Conservation (phyloP, 2,329 filamentous ascomycete species). For the Zasmidium citrigriseum region DNA sequence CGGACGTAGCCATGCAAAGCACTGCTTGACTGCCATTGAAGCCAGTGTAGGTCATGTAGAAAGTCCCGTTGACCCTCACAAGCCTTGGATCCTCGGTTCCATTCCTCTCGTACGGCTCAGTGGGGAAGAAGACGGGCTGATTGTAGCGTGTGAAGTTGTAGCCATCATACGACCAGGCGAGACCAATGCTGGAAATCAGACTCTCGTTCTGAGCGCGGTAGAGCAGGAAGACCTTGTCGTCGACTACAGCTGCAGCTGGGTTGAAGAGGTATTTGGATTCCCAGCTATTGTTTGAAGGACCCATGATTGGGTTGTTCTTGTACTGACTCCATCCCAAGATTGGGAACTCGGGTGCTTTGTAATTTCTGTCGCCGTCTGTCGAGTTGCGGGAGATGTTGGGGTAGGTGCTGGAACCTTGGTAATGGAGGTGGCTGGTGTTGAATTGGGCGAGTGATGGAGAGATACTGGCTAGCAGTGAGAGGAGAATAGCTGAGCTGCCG, state of each 20-base stretch:
- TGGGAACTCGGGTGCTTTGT: neutral
- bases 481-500: neutral
- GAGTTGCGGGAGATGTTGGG: conserved; percentile 1
- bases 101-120: neutral
- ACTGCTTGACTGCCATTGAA: neutral
- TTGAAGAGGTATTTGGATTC: conserved; percentile 1
- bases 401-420: neutral
- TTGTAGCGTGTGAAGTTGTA: conserved; percentile 1
- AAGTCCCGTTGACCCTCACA: conserved; percentile 1
- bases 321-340: neutral
- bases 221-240: neutral
- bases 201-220: conserved; percentile 1
- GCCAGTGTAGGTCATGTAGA: conserved; percentile 2
- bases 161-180: neutral
- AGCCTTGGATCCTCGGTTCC: conserved; percentile 1
- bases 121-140: neutral
- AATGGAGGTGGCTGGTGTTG: neutral
- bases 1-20: neutral
- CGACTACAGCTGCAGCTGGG: neutral
- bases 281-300: neutral
- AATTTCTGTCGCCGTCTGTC: neutral
- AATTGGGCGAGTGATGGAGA: neutral
- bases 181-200: neutral
- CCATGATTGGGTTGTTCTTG: conserved; percentile 3
- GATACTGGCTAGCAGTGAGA: neutral